These are phyloP conservation scores for Phytopythium cucurbitacearum DNA, from an alignment of 352 stramenopile genomes.

Conservation along the genomic window DNA sequence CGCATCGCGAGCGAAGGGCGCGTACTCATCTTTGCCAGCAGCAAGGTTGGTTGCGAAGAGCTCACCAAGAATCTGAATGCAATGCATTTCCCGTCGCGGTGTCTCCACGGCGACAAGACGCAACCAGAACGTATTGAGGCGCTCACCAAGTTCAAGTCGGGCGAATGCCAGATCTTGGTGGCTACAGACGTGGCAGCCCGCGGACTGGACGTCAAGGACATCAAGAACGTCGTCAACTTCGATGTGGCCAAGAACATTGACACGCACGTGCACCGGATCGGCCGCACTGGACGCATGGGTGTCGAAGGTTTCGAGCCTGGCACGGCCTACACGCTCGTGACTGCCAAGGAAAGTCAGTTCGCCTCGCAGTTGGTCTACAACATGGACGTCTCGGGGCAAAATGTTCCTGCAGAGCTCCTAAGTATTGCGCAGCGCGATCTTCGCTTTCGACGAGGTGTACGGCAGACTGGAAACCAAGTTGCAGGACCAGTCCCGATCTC, in stretches of 20 bases:
- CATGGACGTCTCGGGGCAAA: conserved; percentile 74
- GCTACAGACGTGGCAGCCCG: conserved; percentile 86
- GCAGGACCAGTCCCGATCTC: background rate
- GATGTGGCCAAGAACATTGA: conserved; percentile 92
- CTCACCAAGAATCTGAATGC: conserved; percentile 65
- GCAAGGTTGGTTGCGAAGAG: conserved; percentile 83
- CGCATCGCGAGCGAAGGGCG: conserved; percentile 62
- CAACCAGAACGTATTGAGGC: conserved; percentile 73
- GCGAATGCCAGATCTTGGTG: conserved; percentile 66
- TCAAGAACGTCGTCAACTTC: conserved; percentile 90
- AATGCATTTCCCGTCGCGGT: conserved; percentile 20
- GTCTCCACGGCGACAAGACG: conserved; percentile 79
- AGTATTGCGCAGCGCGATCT: conserved; percentile 44
- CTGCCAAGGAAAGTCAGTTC: conserved; percentile 66
- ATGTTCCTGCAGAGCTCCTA: conserved; percentile 47
- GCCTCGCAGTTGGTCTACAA: conserved; percentile 79
- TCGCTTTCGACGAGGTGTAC: conserved; percentile 39
- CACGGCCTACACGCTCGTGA: conserved; percentile 82
- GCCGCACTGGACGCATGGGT: conserved; percentile 84
- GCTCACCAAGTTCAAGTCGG: conserved; percentile 57
- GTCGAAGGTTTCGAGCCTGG: conserved; percentile 73
- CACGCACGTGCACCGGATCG: conserved; percentile 88
- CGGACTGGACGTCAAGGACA: conserved; percentile 86
- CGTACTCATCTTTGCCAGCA: conserved; percentile 84
- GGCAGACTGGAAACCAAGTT: conserved; percentile 2